Conservation (phyloP, 176 grass and related monocot species). For the Oryza longistaminata region DNA sequence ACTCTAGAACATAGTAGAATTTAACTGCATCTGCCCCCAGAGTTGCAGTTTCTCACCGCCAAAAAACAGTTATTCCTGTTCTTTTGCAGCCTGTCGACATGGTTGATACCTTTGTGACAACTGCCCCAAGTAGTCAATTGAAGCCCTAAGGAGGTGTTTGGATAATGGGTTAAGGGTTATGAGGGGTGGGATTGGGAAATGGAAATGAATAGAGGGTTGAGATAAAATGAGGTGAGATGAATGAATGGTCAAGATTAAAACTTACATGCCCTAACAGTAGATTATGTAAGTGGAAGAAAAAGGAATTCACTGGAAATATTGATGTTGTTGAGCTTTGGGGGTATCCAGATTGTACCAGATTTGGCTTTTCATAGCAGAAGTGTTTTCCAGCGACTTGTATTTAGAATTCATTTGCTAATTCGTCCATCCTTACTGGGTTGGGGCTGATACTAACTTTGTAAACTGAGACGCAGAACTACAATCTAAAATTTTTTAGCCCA, state of each 20-base stretch:
- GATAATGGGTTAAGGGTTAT: no score
- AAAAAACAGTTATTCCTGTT: not conserved
- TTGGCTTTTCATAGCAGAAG: not conserved
- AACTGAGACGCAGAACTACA: not conserved
- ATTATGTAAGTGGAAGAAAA: not conserved
- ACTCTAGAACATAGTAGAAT: conserved; percentile 5
- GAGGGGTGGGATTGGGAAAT: no score
- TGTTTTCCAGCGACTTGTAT: not conserved
- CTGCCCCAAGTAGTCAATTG: not conserved
- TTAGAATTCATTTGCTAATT: not conserved
- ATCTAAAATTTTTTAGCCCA: not conserved
- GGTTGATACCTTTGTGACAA: not conserved
- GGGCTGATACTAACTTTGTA: not conserved
- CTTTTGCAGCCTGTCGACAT: not conserved
- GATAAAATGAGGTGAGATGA: no score
- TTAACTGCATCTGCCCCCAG: not conserved
- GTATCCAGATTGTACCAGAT: not conserved
- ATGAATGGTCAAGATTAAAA: no score
- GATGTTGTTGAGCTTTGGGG: not conserved
- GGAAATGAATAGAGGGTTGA: no score
- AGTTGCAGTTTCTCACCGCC: not conserved
- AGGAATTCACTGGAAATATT: not conserved
- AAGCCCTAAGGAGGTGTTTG: not conserved
- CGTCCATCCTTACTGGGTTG: not conserved
- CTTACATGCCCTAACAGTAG: not conserved